phyloP scores from a whole-genome alignment of 805 yeast genomes.

The Saturnispora dispora region DNA sequence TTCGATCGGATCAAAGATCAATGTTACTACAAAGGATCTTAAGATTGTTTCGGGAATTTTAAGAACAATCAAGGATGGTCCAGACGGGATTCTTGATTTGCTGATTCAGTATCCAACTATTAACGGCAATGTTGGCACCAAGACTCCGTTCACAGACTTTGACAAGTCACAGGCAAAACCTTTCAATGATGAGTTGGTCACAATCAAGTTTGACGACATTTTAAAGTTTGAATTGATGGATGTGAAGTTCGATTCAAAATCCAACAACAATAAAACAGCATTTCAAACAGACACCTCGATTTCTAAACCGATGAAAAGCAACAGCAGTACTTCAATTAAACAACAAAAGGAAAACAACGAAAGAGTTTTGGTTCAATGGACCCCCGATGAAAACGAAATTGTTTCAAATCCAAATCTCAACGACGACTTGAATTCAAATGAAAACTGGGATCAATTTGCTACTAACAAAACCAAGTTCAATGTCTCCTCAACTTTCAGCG shows the following conservation, averaged over 20 bases:
- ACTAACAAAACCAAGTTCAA: slow-evolving; percentile 89
- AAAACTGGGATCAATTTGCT: slow-evolving; percentile 86
- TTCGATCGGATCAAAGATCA: slow-evolving; percentile 49
- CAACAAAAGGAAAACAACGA: slow-evolving; percentile 37
- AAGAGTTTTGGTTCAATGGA: slow-evolving; percentile 79
- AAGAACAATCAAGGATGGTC: slow-evolving; percentile 34
- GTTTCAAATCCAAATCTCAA: slow-evolving; percentile 27
- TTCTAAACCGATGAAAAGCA: slow-evolving; percentile 31
- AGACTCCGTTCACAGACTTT: slow-evolving; percentile 33
- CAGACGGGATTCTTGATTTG: slow-evolving; percentile 41
- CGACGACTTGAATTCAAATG: slow-evolving; percentile 16
- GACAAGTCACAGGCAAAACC: slow-evolving; percentile 5
- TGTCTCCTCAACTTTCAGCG: slow-evolving; percentile 75
- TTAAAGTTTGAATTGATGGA: slow-evolving; percentile 7
- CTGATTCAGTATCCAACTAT: slow-evolving; percentile 45
- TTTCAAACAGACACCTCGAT: slow-evolving; percentile 88
- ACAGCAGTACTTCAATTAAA: background rate
- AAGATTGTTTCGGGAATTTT: slow-evolving; percentile 50
- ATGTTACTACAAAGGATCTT: slow-evolving; percentile 42
- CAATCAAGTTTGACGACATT: slow-evolving; percentile 11
- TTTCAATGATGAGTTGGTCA: slow-evolving; percentile 7
- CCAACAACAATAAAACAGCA: slow-evolving; percentile 5
- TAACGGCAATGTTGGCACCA: slow-evolving; percentile 26
- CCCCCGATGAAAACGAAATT: slow-evolving; percentile 47
- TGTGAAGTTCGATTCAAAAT: background rate